These are phyloP conservation scores for Penicillium sclerotiorum DNA, from an alignment of 2,329 filamentous ascomycete species.

Conservation along the genomic window DNA sequence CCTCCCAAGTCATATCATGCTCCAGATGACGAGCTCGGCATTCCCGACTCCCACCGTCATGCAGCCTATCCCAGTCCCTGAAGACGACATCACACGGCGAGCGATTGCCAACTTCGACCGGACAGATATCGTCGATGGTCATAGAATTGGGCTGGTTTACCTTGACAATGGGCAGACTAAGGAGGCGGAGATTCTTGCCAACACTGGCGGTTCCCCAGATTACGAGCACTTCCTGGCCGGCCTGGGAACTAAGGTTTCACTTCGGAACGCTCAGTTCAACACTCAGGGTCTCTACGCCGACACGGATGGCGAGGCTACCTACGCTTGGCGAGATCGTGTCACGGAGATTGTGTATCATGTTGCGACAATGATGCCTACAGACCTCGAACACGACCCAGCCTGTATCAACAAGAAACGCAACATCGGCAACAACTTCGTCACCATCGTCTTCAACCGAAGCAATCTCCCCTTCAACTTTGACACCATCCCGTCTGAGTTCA, in stretches of 20 bases:
- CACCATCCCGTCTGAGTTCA: conserved; percentile 92
- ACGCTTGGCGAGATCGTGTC: conserved; percentile 92
- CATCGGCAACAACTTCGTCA: conserved; percentile 97
- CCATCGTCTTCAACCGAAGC: conserved; percentile 97
- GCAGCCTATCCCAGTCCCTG: conserved; percentile 76
- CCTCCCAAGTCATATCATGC: conserved; percentile 50
- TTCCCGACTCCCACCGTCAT: conserved; percentile 52
- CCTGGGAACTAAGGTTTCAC: conserved; percentile 76
- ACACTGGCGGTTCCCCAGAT: conserved; percentile 81
- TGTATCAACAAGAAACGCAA: conserved; percentile 88
- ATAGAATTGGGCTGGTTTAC: conserved; percentile 94
- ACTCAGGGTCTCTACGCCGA: conserved; percentile 87
- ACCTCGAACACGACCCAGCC: conserved; percentile 72
- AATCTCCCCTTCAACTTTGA: conserved; percentile 86
- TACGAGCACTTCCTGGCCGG: conserved; percentile 83
- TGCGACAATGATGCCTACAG: conserved; percentile 95
- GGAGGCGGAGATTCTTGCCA: conserved; percentile 83
- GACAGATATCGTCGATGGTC: conserved; percentile 86
- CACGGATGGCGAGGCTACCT: conserved; percentile 82
- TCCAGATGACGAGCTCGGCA: conserved; percentile 48
- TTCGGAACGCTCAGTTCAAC: conserved; percentile 86
- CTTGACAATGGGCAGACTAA: conserved; percentile 82
- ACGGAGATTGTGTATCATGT: conserved; percentile 96
- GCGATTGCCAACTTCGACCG: conserved; percentile 82
- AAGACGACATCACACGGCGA: conserved; percentile 69